These are phyloP conservation scores for Aurantiochytrium sp. DNA, from an alignment of 108 stramenopile genomes.

Conservation along the genomic window DNA sequence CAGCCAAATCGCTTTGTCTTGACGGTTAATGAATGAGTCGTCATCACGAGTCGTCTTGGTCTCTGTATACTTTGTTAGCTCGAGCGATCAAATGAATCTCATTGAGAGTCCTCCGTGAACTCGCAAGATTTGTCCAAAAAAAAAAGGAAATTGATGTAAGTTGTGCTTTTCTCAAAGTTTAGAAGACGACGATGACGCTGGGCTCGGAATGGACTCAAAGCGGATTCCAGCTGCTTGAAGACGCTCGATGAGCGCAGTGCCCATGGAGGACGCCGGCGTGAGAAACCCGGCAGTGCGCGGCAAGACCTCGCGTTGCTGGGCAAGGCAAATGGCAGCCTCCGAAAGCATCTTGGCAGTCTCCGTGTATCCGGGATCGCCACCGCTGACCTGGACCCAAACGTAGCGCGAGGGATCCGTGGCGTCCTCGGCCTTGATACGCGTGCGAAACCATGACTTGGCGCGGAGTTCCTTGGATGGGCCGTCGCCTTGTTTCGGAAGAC, in stretches of 20 bases:
- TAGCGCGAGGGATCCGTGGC: not conserved
- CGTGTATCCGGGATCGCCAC: slow-evolving; percentile 9
- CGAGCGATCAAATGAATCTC: too few species aligned
- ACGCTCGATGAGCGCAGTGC: not conserved
- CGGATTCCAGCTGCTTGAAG: not conserved
- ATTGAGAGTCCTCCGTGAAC: too few species aligned
- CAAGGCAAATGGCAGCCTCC: not conserved
- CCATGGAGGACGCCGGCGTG: slow-evolving; percentile 19
- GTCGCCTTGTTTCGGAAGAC: not conserved
- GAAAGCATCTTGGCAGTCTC: not conserved
- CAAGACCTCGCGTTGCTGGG: not conserved
- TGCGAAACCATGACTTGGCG: not conserved
- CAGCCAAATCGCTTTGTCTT: too few species aligned
- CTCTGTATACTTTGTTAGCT: too few species aligned
- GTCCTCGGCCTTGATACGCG: not conserved
- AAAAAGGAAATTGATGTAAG: too few species aligned
- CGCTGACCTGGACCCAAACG: not conserved
- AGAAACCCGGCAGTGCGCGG: slow-evolving; percentile 21
- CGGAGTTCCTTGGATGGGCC: not conserved
- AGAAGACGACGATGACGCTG: too few species aligned
- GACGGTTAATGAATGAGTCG: too few species aligned
- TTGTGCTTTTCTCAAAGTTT: too few species aligned
- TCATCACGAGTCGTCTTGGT: too few species aligned
- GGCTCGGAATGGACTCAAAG: not conserved
- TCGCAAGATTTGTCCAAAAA: too few species aligned